Conservation (phyloP, 2,329 filamentous ascomycete species). For the Sporothrix brasiliensis region DNA sequence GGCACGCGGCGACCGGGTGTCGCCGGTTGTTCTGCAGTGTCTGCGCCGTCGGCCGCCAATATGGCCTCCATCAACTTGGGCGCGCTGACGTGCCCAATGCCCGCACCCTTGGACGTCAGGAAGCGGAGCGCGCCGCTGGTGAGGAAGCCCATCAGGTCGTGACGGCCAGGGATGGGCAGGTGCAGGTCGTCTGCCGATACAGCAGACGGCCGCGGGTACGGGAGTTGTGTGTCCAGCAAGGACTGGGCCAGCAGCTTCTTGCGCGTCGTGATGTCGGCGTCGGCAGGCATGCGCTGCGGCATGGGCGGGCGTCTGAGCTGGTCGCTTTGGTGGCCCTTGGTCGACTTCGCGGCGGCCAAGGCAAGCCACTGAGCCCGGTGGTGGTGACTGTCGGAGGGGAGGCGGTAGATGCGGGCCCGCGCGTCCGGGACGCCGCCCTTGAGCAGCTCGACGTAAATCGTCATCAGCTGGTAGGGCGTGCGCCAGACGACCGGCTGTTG, state of each 20-base stretch:
- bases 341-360: slow-evolving; percentile 38
- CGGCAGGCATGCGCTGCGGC: slow-evolving; percentile 37
- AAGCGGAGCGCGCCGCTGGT: slow-evolving; percentile 85
- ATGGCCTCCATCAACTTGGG: slow-evolving; percentile 56
- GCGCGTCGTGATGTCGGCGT: slow-evolving; percentile 45
- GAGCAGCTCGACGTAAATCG: slow-evolving; percentile 67
- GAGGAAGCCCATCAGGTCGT: slow-evolving; percentile 85
- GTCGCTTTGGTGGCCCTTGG: neutral
- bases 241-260: slow-evolving; percentile 53
- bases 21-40: neutral
- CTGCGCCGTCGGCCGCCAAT: slow-evolving; percentile 35
- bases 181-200: slow-evolving; percentile 49
- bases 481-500: slow-evolving; percentile 33
- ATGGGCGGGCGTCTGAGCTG: slow-evolving; percentile 6
- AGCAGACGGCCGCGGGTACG: slow-evolving; percentile 45
- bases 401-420: slow-evolving; percentile 82
- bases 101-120: slow-evolving; percentile 72
- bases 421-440: slow-evolving; percentile 69
- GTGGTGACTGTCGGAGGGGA: slow-evolving; percentile 55
- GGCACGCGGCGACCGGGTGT: slow-evolving; percentile 8
- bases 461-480: slow-evolving; percentile 49
- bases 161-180: slow-evolving; percentile 69
- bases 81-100: slow-evolving; percentile 66
- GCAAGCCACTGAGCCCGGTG: slow-evolving; percentile 71
- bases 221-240: slow-evolving; percentile 48